phyloP scores from a whole-genome alignment of 2,329 filamentous ascomycete genomes.

The Verticillium alfalfae region DNA sequence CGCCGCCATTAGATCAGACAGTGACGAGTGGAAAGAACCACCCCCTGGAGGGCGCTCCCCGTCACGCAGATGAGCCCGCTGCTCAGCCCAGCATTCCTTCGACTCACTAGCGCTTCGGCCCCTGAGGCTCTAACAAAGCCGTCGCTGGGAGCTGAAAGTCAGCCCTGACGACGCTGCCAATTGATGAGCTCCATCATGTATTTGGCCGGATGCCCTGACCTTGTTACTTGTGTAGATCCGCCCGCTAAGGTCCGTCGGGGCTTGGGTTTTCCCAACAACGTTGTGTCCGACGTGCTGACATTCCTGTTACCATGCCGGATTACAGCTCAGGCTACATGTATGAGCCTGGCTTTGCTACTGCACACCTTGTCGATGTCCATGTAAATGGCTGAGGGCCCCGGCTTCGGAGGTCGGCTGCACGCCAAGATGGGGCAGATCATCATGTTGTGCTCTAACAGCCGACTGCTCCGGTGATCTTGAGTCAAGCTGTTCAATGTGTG shows the following conservation, averaged over 20 bases:
- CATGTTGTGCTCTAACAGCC: background rate
- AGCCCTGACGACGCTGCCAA: background rate
- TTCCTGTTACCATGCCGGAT: background rate
- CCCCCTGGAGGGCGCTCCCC: background rate
- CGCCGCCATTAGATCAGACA: background rate
- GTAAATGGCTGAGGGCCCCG: background rate
- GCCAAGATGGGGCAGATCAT: background rate
- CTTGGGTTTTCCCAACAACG: background rate
- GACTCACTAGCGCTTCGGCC: background rate
- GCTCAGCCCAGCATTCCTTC: background rate
- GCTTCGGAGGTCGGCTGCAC: background rate
- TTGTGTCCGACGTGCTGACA: no score
- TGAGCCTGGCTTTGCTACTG: background rate
- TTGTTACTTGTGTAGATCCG: background rate
- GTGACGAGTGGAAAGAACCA: background rate
- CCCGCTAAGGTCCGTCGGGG: background rate
- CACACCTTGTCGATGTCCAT: background rate
- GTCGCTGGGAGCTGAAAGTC: background rate
- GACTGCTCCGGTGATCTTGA: background rate
- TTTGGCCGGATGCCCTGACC: background rate
- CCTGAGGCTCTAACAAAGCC: background rate
- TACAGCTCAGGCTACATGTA: background rate
- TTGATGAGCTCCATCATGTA: background rate
- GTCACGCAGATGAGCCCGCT: background rate
- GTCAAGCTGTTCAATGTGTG: background rate